A percentile compares a stretch with the other conserved stretches of the same genome.
phyloP scores from a whole-genome alignment of 257 asterid genomes.

The Apocynum venetum region DNA sequence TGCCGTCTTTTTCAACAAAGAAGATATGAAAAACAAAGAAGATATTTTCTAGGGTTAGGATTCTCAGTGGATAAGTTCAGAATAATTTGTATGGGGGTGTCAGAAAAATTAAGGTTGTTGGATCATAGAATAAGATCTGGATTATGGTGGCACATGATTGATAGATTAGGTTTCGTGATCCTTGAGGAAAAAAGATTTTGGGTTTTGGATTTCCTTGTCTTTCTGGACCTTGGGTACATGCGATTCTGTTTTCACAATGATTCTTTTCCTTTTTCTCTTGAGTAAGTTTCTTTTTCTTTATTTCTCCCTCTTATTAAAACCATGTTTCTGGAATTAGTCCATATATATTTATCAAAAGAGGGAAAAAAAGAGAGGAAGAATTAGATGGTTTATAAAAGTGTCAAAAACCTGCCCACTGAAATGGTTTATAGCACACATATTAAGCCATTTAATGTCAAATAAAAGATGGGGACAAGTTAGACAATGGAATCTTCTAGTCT shows the following conservation, averaged over 20 bases:
- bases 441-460: too few relatives aligned
- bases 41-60: conserved; percentile 12
- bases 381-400: too few relatives aligned
- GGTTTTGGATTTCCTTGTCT: neutral
- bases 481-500: too few relatives aligned
- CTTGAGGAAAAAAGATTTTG: neutral
- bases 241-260: neutral
- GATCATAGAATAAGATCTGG: neutral
- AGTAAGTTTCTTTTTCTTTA: too few relatives aligned
- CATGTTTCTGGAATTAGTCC: neutral
- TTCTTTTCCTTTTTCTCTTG: too few relatives aligned
- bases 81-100: neutral
- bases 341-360: too few relatives aligned
- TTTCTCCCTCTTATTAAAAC: too few relatives aligned
- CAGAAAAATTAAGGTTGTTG: neutral
- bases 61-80: neutral
- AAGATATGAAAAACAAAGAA: too few relatives aligned
- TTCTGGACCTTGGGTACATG: neutral
- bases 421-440: too few relatives aligned
- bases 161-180: neutral
- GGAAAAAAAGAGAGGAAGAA: too few relatives aligned
- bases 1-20: neutral
- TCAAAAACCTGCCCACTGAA: too few relatives aligned
- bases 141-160: neutral
- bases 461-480: too few relatives aligned